Evolutionary conservation across 192 early-diverging fungal species (phyloP).

Genomic region (Linnemannia zychae): DNA sequence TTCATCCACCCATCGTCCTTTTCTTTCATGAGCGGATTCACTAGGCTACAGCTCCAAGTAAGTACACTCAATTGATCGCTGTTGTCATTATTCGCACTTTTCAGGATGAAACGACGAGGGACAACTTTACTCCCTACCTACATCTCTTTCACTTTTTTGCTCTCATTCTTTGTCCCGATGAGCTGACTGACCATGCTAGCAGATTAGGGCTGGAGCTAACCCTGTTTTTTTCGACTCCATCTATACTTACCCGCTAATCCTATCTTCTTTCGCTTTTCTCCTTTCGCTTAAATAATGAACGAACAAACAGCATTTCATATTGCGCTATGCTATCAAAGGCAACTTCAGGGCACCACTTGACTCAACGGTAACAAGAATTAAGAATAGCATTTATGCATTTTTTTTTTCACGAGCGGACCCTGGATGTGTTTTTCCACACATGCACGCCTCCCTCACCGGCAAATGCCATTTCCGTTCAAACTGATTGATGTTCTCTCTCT

Average conservation of each 20-base stretch:
- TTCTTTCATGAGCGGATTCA: background rate
- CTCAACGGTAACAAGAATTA: slow-evolving; percentile 17
- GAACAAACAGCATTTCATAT: background rate
- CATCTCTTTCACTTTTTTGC: background rate
- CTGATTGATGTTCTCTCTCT: background rate
- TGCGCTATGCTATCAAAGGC: slow-evolving; percentile 5
- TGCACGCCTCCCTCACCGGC: background rate
- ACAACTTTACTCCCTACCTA: background rate
- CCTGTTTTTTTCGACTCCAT: background rate
- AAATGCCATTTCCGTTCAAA: background rate
- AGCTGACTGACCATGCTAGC: background rate
- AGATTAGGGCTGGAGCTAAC: background rate
- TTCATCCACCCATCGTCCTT: background rate
- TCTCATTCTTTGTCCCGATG: background rate
- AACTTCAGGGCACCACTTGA: slow-evolving; percentile 21
- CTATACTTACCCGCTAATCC: background rate
- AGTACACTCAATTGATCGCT: background rate
- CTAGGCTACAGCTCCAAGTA: slow-evolving; percentile 1
- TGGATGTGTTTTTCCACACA: background rate
- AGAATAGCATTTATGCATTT: background rate
- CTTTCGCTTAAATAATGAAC: background rate
- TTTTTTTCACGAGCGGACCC: background rate
- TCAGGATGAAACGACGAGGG: background rate
- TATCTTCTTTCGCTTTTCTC: background rate
- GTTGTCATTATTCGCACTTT: background rate